phyloP scores from a whole-genome alignment of 306 rosid species.

The Comarum palustre region DNA sequence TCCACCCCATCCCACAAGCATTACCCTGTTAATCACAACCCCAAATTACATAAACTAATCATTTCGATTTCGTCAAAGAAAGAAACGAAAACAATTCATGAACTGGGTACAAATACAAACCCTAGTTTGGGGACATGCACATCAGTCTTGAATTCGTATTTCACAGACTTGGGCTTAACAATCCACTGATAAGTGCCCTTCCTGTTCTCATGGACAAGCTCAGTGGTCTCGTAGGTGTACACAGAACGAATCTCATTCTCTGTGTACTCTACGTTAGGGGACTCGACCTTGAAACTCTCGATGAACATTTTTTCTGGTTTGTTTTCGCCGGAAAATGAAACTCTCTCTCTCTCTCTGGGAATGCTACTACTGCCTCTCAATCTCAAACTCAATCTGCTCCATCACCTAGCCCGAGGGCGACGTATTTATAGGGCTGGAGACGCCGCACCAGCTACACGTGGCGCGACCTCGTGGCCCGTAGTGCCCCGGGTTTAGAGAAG shows the following conservation, averaged over 20 bases:
- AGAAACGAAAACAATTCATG: too few species aligned
- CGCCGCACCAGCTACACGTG: slow-evolving; percentile 36
- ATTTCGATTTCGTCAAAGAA: not conserved
- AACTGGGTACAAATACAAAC: slow-evolving; percentile 33
- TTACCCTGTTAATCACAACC: slow-evolving; percentile 47
- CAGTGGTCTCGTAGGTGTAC: slow-evolving; percentile 84
- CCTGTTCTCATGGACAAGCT: slow-evolving; percentile 78
- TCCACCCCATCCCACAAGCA: slow-evolving; percentile 99
- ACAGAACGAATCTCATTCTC: slow-evolving; percentile 78
- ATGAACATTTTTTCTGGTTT: slow-evolving; percentile 48
- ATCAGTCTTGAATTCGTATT: slow-evolving; percentile 72
- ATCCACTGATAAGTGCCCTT: slow-evolving; percentile 87
- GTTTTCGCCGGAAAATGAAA: not conserved
- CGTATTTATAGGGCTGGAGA: slow-evolving; percentile 34
- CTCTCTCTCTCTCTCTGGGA: not conserved
- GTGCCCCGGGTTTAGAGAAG: not conserved
- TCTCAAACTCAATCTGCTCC: slow-evolving; percentile 1
- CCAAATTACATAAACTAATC: not conserved
- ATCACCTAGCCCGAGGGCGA: not conserved
- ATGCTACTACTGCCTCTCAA: not conserved
- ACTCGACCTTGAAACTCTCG: slow-evolving; percentile 81
- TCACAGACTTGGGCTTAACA: slow-evolving; percentile 78
- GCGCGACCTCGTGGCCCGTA: slow-evolving; percentile 13
- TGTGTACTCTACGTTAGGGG: slow-evolving; percentile 69
- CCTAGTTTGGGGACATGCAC: slow-evolving; percentile 82